phyloP scores from a whole-genome alignment of 2,329 filamentous ascomycete species.

The Trichoderma sp. region DNA sequence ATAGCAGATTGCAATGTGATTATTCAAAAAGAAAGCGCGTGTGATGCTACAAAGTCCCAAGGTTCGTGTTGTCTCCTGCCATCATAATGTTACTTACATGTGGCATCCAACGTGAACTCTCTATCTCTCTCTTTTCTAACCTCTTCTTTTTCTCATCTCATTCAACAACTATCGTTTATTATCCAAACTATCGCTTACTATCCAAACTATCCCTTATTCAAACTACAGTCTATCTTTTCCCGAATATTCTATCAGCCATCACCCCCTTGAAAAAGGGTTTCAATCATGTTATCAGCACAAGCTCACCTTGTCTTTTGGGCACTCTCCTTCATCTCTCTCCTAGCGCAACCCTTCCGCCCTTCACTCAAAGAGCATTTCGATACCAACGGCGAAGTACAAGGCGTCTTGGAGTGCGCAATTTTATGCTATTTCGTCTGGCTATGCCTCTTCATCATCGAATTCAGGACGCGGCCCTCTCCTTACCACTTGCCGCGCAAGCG shows the following conservation, averaged over 20 bases:
- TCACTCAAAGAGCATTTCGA: neutral
- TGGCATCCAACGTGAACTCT: neutral
- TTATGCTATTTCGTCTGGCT: neutral
- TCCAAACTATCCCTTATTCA: neutral
- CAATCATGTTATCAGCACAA: neutral
- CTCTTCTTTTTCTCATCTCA: neutral
- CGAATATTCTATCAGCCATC: neutral
- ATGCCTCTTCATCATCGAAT: neutral
- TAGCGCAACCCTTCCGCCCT: neutral
- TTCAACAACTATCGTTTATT: neutral
- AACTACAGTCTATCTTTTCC: too few relatives aligned
- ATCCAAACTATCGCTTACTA: neutral
- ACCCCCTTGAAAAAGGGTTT: neutral
- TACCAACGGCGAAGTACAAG: neutral
- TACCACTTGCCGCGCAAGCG: neutral
- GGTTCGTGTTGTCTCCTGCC: neutral
- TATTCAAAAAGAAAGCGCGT: neutral
- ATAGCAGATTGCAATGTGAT: neutral
- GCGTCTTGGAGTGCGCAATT: neutral
- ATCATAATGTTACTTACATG: neutral
- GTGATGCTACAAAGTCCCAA: neutral
- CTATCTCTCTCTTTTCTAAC: neutral
- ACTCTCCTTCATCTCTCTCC: neutral
- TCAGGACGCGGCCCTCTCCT: neutral
- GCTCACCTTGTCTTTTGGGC: neutral